A percentile compares a stretch with the other conserved stretches of the same genome.
These are phyloP conservation scores for Myriangium duriaei DNA, from an alignment of 2,329 filamentous ascomycete species.

Conservation along the genomic window DNA sequence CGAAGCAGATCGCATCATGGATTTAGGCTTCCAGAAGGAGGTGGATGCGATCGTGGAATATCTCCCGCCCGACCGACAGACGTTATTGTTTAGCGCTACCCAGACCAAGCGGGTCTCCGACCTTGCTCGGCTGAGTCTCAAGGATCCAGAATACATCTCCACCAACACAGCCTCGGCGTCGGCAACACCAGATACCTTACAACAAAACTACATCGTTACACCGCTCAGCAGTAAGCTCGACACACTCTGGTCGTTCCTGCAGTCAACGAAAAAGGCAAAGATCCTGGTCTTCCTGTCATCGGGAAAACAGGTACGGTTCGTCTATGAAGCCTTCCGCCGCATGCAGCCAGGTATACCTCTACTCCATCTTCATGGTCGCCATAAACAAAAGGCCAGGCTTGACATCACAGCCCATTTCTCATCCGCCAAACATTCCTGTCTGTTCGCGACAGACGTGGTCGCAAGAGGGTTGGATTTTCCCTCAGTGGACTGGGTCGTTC, in stretches of 20 bases:
- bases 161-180: conserved; percentile 72
- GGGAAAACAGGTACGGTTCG: conserved; percentile 91
- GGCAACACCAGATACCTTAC: conserved; percentile 71
- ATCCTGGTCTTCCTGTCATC: conserved; percentile 93
- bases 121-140: conserved; percentile 72
- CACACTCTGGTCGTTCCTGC: conserved; percentile 84
- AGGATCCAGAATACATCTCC: conserved; percentile 87
- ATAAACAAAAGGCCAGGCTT: conserved; percentile 79
- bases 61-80: conserved; percentile 73
- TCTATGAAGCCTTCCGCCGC: conserved; percentile 85
- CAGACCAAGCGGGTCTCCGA: conserved; percentile 93
- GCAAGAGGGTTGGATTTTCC: conserved; percentile 92
- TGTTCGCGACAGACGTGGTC: conserved; percentile 92
- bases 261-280: conserved; percentile 81
- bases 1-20: conserved; percentile 91
- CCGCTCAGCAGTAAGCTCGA: conserved; percentile 82
- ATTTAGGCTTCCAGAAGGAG: conserved; percentile 87
- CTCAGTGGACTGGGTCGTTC: conserved; percentile 96
- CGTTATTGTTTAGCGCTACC: conserved; percentile 87
- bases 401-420: conserved; percentile 82
- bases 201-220: conserved; percentile 84
- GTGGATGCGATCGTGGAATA: conserved; percentile 91
- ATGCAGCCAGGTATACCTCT: conserved; percentile 89
- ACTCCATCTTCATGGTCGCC: conserved; percentile 82
- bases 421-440: conserved; percentile 65